Conservation (phyloP, 2,329 filamentous ascomycete species). For the Aspergillus glaucus region DNA sequence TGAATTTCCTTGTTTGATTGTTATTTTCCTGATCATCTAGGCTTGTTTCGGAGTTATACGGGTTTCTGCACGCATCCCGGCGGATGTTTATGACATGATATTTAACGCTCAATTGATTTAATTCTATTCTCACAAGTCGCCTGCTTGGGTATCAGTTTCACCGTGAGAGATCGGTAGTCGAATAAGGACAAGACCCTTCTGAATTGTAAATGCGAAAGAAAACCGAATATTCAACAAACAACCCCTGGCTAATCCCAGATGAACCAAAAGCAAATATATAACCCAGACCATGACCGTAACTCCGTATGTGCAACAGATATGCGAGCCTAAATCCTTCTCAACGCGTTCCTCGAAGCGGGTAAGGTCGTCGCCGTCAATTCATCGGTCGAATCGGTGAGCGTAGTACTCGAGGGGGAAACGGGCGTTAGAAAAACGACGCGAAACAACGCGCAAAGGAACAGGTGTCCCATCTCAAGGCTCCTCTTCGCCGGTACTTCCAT, state of each 20-base stretch:
- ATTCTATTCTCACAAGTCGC: background rate
- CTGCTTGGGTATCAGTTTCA: background rate
- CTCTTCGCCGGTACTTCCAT: conserved; percentile 43
- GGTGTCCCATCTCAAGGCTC: conserved; percentile 20
- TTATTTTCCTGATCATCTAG: conserved; percentile 6
- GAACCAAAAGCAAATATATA: background rate
- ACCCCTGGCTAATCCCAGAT: background rate
- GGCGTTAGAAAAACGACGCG: no score
- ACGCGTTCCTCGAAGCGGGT: no score
- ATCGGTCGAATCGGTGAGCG: no score
- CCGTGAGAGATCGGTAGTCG: no score
- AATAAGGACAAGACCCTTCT: no score
- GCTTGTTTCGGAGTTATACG: conserved; percentile 3
- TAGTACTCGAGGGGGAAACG: no score
- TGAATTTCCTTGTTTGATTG: background rate
- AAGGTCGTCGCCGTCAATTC: no score
- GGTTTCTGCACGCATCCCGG: conserved; percentile 11
- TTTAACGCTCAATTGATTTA: background rate
- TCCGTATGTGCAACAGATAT: background rate
- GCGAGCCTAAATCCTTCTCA: no score
- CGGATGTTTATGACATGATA: conserved; percentile 2
- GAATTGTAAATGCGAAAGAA: background rate
- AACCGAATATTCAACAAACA: background rate
- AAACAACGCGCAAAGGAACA: no score
- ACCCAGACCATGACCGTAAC: background rate